Evolutionary conservation across 176 grass and related monocot species (phyloP), one percentile per base, ranked within the genome.

Genomic region (Ampelocalamus luodianensis): DNA sequence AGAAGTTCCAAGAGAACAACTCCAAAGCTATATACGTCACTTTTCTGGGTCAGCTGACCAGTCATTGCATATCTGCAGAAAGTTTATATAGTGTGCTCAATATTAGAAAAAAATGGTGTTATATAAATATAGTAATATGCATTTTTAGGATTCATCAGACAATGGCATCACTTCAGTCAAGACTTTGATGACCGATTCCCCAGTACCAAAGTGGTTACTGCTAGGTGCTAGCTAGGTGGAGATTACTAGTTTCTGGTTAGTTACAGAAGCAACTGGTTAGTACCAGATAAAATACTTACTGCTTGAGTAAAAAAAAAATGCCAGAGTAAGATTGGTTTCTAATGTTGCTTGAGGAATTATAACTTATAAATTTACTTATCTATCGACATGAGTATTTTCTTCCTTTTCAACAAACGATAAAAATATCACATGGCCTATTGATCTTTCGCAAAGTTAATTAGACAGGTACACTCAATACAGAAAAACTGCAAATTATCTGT

Each of bases 1-100:
- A 97, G 44, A 93, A 97, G 88, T 76, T 97, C 91, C 83, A 97
- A 89, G 72, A 97, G 92, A 84, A 97, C 95, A 42, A 97, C 95
- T 36, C 95, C 95, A 82, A 97, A 97, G 68, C 95, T 97, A 86
- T 97, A 95, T 11, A 95, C 92, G 60, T 97, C 95, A 87, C 92
- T 97, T 88, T 95, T 97, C 76, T 95, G 95, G 45, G 95, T 97
- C 65, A 97, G 53, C 61, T 97, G 95, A 80, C 95, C 92, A 55
- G 95, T 95, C 95, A 95, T 93, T 39, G 95, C 95, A 84, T 97
- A 97, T 87, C 92, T 95, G 85, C 72, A 88, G 40, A 5, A 67
- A 69, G 51, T 82, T 77, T 18, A 82, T 64, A 84, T 53, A 59
- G 71, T 5, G 3, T 18, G 10, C 6, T 42, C 32, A 24, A 13